Conservation (phyloP, 352 stramenopile species). For the Pythium dissimile region DNA sequence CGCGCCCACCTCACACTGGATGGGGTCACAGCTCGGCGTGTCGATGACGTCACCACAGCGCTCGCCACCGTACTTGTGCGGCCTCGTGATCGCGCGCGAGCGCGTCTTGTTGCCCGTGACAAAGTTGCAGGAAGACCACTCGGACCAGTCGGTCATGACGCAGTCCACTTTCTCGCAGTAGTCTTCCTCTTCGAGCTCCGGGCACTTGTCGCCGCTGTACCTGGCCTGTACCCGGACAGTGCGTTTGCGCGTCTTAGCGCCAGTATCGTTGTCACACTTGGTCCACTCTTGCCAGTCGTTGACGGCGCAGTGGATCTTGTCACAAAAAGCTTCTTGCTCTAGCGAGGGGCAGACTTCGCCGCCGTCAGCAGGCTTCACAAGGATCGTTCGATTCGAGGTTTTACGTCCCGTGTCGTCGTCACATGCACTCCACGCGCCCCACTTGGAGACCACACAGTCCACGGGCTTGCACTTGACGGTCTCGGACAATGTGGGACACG, state of each 20-base stretch:
- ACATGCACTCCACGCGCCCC: slow-evolving; percentile 40
- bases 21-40: slow-evolving; percentile 23
- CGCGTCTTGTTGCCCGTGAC: slow-evolving; percentile 37
- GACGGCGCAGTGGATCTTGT: slow-evolving; percentile 44
- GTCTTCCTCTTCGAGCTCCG: slow-evolving; percentile 16
- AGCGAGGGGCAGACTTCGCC: slow-evolving; percentile 37
- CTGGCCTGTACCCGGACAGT: slow-evolving; percentile 20
- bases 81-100: slow-evolving; percentile 20
- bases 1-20: slow-evolving; percentile 33
- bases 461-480: slow-evolving; percentile 34
- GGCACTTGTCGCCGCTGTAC: slow-evolving; percentile 31
- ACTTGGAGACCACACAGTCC: slow-evolving; percentile 45
- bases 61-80: slow-evolving; percentile 25
- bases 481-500: slow-evolving; percentile 44
- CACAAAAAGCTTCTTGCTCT: slow-evolving; percentile 32
- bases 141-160: slow-evolving; percentile 27
- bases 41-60: slow-evolving; percentile 26
- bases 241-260: slow-evolving; percentile 35
- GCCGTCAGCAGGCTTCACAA: slow-evolving; percentile 31
- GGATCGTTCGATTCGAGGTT: slow-evolving; percentile 33
- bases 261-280: slow-evolving; percentile 38
- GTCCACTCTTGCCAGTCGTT: slow-evolving; percentile 48
- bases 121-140: slow-evolving; percentile 44
- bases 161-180: slow-evolving; percentile 31
- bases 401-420: slow-evolving; percentile 32